A percentile compares a stretch with the other conserved stretches of the same genome.
These are phyloP conservation scores for Fusarium nodosum DNA, from an alignment of 2,329 filamentous ascomycete species.

Conservation along the genomic window DNA sequence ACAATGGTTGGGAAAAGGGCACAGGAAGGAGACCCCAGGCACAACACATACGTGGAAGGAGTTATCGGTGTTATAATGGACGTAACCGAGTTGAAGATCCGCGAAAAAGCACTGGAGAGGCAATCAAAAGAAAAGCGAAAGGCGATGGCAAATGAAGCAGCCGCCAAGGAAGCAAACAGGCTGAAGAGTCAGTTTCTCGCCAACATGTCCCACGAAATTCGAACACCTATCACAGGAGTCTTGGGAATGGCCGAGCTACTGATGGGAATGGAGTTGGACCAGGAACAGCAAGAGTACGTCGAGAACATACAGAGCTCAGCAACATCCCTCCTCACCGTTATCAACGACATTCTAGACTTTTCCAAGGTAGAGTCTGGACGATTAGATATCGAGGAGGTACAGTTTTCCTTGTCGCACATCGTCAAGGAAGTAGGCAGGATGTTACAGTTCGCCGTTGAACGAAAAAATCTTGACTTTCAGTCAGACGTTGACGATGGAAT, in stretches of 20 bases:
- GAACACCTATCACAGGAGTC: slow-evolving; percentile 83
- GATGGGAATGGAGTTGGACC: slow-evolving; percentile 74
- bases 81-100: slow-evolving; percentile 75
- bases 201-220: slow-evolving; percentile 86
- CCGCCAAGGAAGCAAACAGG: slow-evolving; percentile 83
- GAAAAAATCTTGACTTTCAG: slow-evolving; percentile 81
- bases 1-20: slow-evolving; percentile 72
- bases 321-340: slow-evolving; percentile 85
- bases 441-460: slow-evolving; percentile 85
- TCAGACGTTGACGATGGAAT: slow-evolving; percentile 74
- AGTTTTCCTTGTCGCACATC: slow-evolving; percentile 80
- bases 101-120: slow-evolving; percentile 65
- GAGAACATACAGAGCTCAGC: slow-evolving; percentile 85
- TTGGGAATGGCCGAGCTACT: slow-evolving; percentile 84
- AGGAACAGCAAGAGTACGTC: slow-evolving; percentile 80
- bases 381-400: slow-evolving; percentile 83
- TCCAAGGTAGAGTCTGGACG: slow-evolving; percentile 86
- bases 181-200: slow-evolving; percentile 85
- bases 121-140: slow-evolving; percentile 78
- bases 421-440: slow-evolving; percentile 87
- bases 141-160: slow-evolving; percentile 79
- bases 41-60: slow-evolving; percentile 71
- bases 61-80: slow-evolving; percentile 86
- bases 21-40: slow-evolving; percentile 61
- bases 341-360: slow-evolving; percentile 92